These are phyloP conservation scores for Aspergillus steynii DNA, from an alignment of 495 filamentous ascomycete species.

Conservation along the genomic window DNA sequence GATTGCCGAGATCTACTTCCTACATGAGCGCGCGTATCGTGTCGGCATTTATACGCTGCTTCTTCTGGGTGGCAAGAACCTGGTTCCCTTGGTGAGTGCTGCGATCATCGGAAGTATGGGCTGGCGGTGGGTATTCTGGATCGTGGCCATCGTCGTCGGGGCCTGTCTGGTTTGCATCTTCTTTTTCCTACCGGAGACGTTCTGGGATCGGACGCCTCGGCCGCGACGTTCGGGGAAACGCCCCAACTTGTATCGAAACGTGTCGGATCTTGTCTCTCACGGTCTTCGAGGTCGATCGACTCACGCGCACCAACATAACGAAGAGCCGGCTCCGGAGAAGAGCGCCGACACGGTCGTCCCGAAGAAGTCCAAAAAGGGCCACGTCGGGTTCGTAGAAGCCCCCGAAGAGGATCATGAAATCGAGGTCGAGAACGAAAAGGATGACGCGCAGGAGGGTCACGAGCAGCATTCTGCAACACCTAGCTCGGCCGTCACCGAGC, in stretches of 20 bases:
- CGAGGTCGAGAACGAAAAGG: conserved; percentile 14
- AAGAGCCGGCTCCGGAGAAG: conserved; percentile 16
- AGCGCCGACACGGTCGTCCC: conserved; percentile 4
- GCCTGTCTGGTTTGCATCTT: conserved; percentile 74
- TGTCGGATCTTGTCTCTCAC: conserved; percentile 42
- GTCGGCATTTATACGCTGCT: conserved; percentile 94
- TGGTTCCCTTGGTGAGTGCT: conserved; percentile 85
- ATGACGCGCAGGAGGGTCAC: conserved; percentile 3
- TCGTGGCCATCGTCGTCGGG: conserved; percentile 82
- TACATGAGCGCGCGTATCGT: conserved; percentile 92
- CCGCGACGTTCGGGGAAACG: conserved; percentile 50
- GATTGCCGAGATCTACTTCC: conserved; percentile 94
- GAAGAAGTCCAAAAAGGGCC: conserved; percentile 35
- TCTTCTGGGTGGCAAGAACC: conserved; percentile 88
- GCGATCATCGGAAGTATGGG: conserved; percentile 73
- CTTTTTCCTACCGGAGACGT: conserved; percentile 92
- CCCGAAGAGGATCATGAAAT: conserved; percentile 3
- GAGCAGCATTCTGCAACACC: background rate
- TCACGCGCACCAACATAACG: conserved; percentile 18
- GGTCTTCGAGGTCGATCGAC: conserved; percentile 39
- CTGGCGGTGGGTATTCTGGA: conserved; percentile 96
- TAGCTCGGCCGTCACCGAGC: background rate
- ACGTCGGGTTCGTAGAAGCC: conserved; percentile 59
- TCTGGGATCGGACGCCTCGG: conserved; percentile 86
- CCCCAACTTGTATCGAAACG: conserved; percentile 35